These are phyloP conservation scores for Botryotinia calthae DNA, from an alignment of 2,329 filamentous ascomycete species.

Conservation along the genomic window DNA sequence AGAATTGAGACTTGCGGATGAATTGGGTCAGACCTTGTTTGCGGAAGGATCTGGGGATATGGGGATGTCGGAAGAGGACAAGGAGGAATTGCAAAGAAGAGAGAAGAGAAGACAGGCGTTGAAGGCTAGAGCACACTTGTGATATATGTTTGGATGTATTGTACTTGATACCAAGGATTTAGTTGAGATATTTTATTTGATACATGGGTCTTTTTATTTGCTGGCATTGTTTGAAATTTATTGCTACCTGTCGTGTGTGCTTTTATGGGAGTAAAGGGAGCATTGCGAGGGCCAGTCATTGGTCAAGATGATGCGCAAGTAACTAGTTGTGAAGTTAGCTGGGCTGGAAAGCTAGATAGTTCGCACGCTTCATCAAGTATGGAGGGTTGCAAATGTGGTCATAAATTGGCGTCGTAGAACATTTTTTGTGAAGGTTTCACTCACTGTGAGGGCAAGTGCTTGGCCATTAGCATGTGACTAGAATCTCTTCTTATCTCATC, in stretches of 20 bases:
- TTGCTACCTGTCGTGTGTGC: too few relatives aligned
- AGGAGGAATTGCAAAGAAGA: constrained; percentile 47
- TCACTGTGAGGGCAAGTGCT: not conserved
- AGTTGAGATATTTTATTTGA: not conserved
- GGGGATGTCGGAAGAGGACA: constrained; percentile 50
- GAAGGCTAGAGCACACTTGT: constrained; percentile 53
- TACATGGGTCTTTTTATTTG: not conserved
- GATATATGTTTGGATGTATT: constrained; percentile 25
- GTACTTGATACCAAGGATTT: constrained; percentile 18
- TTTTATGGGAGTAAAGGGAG: not conserved
- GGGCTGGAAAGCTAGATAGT: not conserved
- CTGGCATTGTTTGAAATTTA: not conserved
- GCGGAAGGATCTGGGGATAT: constrained; percentile 46
- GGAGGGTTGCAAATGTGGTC: not conserved
- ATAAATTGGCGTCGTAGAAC: not conserved
- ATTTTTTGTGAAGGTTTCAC: not conserved
- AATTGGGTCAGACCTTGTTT: constrained; percentile 69
- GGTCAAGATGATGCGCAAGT: not conserved
- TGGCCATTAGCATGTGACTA: not conserved
- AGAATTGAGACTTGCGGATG: constrained; percentile 74
- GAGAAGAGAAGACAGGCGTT: constrained; percentile 48
- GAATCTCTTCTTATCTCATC: not conserved
- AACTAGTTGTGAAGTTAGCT: not conserved
- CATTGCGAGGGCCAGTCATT: not conserved
- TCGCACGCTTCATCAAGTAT: not conserved